Percentiles rank a stretch among this genome's conserved stretches.
These are phyloP conservation scores for Ophiostoma angusticollis DNA, from an alignment of 2,329 filamentous ascomycete species.

Conservation along the genomic window DNA sequence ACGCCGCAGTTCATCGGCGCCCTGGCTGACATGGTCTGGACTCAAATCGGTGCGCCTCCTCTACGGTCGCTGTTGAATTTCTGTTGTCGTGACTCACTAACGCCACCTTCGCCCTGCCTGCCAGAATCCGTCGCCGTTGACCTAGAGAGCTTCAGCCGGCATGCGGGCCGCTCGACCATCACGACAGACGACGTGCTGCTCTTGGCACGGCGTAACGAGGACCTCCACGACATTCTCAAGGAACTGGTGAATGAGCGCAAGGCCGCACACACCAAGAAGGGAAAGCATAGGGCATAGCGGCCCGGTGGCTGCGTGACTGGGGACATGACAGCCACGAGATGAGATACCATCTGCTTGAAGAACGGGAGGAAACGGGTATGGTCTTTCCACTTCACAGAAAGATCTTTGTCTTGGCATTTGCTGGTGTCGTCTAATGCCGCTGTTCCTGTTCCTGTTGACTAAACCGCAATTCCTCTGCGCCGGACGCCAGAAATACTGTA, in stretches of 20 bases:
- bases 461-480: too few relatives aligned
- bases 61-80: too few relatives aligned
- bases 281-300: slow-evolving; percentile 16
- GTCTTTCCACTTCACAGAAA: too few relatives aligned
- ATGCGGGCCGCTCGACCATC: slow-evolving; percentile 70
- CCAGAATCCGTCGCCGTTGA: slow-evolving; percentile 44
- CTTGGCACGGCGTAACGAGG: slow-evolving; percentile 75
- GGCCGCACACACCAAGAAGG: slow-evolving; percentile 26
- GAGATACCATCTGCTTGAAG: too few relatives aligned
- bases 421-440: too few relatives aligned
- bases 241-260: slow-evolving; percentile 51
- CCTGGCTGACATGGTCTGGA: slow-evolving; percentile 76
- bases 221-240: slow-evolving; percentile 63
- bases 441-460: too few relatives aligned
- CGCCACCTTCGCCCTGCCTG: neutral
- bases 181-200: slow-evolving; percentile 80
- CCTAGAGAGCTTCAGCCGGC: slow-evolving; percentile 48
- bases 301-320: too few relatives aligned
- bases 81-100: neutral
- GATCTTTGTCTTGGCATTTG: too few relatives aligned
- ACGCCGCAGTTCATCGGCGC: slow-evolving; percentile 86
- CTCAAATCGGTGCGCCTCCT: slow-evolving; percentile 62
- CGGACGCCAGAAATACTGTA: too few relatives aligned
- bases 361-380: too few relatives aligned
- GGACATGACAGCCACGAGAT: too few relatives aligned